Percentiles rank a stretch among this genome's conserved stretches.
phyloP scores from a whole-genome alignment of 495 filamentous ascomycete species.

The Penicillium paxilli region DNA sequence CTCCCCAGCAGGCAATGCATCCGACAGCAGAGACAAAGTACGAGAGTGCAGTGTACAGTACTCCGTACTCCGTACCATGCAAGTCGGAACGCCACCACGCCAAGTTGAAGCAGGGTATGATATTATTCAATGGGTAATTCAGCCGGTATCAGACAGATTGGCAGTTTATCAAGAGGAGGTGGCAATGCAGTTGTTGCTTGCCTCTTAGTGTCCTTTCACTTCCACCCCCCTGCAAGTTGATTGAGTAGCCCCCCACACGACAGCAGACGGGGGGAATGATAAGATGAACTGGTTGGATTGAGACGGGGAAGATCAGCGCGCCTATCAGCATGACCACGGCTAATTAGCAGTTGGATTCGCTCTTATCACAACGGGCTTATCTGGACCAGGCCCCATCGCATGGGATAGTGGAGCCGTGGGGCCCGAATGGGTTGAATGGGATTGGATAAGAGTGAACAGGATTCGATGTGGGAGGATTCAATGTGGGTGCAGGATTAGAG shows the following conservation, averaged over 20 bases:
- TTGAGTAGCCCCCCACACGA: neutral
- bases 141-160: neutral
- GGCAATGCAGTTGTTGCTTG: neutral
- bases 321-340: constrained; percentile 28
- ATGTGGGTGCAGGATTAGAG: neutral
- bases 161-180: neutral
- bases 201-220: too few relatives aligned
- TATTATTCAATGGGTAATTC: neutral
- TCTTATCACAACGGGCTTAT: constrained; percentile 2
- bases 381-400: neutral
- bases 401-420: neutral
- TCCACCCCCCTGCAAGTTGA: neutral
- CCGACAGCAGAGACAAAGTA: too few relatives aligned
- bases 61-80: neutral
- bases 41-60: neutral
- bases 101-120: too few relatives aligned
- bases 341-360: constrained; percentile 21
- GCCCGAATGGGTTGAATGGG: neutral
- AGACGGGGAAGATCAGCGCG: neutral
- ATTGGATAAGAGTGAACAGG: too few relatives aligned
- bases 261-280: neutral
- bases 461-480: too few relatives aligned
- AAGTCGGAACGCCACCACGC: neutral
- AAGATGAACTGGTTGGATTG: neutral
- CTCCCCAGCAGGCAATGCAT: neutral